Percentiles rank a stretch among this genome's conserved stretches.
These are phyloP conservation scores for Pythium apleroticum DNA, from an alignment of 352 stramenopile species.

Conservation along the genomic window DNA sequence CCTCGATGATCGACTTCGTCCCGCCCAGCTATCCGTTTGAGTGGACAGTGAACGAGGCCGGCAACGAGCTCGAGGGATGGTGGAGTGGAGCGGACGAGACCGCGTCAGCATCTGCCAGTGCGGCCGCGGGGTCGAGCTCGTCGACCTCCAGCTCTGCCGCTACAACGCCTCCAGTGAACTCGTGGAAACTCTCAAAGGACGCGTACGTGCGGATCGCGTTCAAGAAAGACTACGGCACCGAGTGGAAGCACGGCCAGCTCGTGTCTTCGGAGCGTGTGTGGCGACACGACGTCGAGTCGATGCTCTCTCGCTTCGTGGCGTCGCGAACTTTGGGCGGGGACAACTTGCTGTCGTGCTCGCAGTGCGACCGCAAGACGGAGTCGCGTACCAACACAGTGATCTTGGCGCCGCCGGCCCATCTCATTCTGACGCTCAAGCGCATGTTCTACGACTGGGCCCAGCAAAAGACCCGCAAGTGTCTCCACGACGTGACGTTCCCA, in stretches of 20 bases:
- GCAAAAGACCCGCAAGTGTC: conserved; percentile 85
- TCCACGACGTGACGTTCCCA: conserved; percentile 82
- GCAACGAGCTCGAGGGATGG: conserved; percentile 70
- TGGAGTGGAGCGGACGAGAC: conserved; percentile 64
- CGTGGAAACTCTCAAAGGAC: conserved; percentile 84
- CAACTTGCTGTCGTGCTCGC: conserved; percentile 71
- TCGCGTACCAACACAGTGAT: conserved; percentile 82
- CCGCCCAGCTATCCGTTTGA: conserved; percentile 71
- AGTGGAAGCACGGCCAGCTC: conserved; percentile 78
- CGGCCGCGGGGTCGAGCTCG: neutral
- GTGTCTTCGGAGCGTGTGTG: conserved; percentile 85
- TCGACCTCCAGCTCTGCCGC: conserved; percentile 10
- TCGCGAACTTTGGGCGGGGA: conserved; percentile 78
- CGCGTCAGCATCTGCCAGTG: conserved; percentile 11
- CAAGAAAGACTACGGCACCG: conserved; percentile 89
- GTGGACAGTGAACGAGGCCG: conserved; percentile 47
- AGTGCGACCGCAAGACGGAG: conserved; percentile 77
- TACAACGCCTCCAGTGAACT: conserved; percentile 20
- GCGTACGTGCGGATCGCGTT: conserved; percentile 85
- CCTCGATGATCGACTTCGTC: conserved; percentile 63
- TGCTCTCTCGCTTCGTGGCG: conserved; percentile 80
- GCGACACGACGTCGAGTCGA: conserved; percentile 78
- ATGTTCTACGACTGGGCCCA: conserved; percentile 91
- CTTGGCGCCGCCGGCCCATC: conserved; percentile 70
- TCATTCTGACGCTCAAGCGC: conserved; percentile 88